A percentile compares a stretch with the other conserved stretches of the same genome.
Conservation (phyloP, 2,329 filamentous ascomycete genomes). For the Elsinoe perseae region DNA sequence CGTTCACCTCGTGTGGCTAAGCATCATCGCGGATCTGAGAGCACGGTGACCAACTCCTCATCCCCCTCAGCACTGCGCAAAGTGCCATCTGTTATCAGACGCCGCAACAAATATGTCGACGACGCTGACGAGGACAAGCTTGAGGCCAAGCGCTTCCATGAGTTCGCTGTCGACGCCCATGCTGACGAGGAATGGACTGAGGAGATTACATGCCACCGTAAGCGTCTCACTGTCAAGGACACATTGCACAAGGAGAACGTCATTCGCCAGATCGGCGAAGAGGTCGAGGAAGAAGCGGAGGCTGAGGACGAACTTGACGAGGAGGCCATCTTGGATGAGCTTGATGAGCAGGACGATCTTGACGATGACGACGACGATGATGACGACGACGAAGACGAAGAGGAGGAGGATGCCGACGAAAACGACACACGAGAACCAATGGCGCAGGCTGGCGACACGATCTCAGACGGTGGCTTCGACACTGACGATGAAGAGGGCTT, state of each 20-base stretch:
- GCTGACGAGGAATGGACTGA: constrained; percentile 90
- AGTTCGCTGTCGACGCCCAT: constrained; percentile 76
- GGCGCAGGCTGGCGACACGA: constrained; percentile 27
- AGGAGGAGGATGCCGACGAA: constrained; percentile 41
- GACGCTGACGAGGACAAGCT: constrained; percentile 42
- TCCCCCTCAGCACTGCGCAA: constrained; percentile 40
- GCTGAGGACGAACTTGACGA: constrained; percentile 51
- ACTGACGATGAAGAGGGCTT: constrained; percentile 72
- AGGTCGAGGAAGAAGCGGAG: constrained; percentile 82
- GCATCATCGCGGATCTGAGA: constrained; percentile 43
- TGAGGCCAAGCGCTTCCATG: constrained; percentile 64
- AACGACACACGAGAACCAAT: constrained; percentile 33
- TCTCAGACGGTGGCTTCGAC: constrained; percentile 62
- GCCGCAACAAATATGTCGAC: constrained; percentile 30
- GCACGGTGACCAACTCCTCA: constrained; percentile 42
- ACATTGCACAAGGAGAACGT: constrained; percentile 83
- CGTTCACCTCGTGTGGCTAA: constrained; percentile 28
- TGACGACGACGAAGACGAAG: constrained; percentile 36
- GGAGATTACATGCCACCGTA: constrained; percentile 54
- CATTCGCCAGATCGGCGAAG: constrained; percentile 76
- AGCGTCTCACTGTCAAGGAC: constrained; percentile 79
- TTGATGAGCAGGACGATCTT: constrained; percentile 43
- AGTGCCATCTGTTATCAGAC: constrained; percentile 26
- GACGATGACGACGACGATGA: constrained; percentile 45
- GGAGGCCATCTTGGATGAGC: constrained; percentile 34